These are phyloP conservation scores for Extremus antarcticus DNA, from an alignment of 495 filamentous ascomycete genomes.

Conservation along the genomic window DNA sequence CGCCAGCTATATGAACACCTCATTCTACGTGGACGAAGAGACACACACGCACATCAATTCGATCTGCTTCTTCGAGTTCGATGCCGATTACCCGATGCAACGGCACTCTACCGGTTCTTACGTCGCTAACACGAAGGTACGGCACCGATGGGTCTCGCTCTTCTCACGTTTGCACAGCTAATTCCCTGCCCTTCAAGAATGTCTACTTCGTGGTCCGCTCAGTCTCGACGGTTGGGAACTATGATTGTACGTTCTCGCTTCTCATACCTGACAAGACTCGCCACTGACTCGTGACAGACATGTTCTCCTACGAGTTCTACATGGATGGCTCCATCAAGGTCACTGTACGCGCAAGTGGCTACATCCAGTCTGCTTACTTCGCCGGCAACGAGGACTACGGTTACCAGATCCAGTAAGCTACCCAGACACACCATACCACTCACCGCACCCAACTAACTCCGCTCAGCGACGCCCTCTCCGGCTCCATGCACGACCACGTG, in stretches of 20 bases:
- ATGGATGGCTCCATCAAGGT: constrained; percentile 45
- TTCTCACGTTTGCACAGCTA: constrained; percentile 7
- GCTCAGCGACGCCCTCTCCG: constrained; percentile 40
- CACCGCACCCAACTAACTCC: constrained; percentile 17
- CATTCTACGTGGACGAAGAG: constrained; percentile 31
- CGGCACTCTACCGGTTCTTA: constrained; percentile 31
- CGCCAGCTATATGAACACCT: constrained; percentile 29
- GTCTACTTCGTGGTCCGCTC: constrained; percentile 36
- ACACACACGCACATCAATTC: constrained; percentile 34
- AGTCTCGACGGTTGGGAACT: constrained; percentile 36
- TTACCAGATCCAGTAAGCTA: constrained; percentile 19
- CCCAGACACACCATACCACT: background rate
- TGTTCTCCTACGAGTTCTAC: constrained; percentile 42
- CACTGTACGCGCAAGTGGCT: constrained; percentile 43
- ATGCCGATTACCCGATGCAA: constrained; percentile 31
- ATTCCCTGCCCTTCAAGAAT: constrained; percentile 39
- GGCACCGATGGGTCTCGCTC: no score
- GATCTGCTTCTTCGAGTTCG: constrained; percentile 39
- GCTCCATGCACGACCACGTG: constrained; percentile 49
- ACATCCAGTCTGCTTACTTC: constrained; percentile 43
- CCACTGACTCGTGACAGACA: no score
- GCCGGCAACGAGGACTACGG: constrained; percentile 42
- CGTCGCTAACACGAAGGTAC: constrained; percentile 13
- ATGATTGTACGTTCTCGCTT: constrained; percentile 6
- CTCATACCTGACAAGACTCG: no score